Percentiles rank a stretch among this genome's conserved stretches.
phyloP scores from a whole-genome alignment of 306 rosid species.

The Fragaria ananassa region DNA sequence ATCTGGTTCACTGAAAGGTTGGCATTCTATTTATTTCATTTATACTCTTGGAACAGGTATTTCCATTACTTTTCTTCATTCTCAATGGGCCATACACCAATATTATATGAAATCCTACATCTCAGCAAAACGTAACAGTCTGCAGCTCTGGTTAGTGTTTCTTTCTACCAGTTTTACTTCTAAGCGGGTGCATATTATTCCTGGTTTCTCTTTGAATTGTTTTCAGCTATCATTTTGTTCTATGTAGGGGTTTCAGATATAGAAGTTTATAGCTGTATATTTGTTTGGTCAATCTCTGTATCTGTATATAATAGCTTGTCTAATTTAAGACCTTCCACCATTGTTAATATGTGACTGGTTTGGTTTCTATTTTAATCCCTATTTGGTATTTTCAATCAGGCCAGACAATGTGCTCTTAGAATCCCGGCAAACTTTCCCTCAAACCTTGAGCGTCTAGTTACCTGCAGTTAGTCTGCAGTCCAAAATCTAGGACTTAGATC shows the following conservation, averaged over 20 bases:
- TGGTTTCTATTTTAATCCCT: neutral
- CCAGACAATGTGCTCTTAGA: neutral
- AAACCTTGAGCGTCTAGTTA: too few relatives aligned
- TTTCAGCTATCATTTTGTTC: neutral
- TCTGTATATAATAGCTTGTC: neutral
- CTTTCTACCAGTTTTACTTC: neutral
- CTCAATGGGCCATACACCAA: neutral
- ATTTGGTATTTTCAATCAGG: neutral
- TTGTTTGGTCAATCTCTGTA: neutral
- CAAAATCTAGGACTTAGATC: too few relatives aligned
- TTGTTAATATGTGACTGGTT: neutral
- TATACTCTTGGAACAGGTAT: constrained; percentile 1
- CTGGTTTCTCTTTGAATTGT: neutral
- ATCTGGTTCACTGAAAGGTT: neutral
- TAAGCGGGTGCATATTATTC: neutral
- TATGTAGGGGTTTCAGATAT: neutral
- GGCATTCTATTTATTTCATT: neutral
- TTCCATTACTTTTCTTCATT: neutral
- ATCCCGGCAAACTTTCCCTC: too few relatives aligned
- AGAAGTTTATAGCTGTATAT: neutral
- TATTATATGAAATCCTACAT: neutral
- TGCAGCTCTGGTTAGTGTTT: neutral
- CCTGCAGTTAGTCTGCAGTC: too few relatives aligned
- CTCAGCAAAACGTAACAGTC: neutral
- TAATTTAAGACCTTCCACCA: neutral